Conservation (phyloP, 805 yeast genomes). For the Yamadazyma kitorensis region DNA sequence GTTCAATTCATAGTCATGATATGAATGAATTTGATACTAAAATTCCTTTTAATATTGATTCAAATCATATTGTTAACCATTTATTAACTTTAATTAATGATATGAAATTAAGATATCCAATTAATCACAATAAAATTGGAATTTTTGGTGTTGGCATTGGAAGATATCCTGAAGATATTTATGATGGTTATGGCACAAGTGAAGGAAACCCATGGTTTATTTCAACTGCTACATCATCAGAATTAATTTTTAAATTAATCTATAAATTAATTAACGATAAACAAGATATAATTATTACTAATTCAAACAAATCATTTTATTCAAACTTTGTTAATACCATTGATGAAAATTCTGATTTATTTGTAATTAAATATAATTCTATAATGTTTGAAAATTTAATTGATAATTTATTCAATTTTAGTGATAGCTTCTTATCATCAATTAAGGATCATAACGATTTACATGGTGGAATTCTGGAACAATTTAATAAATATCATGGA, state of each 20-base stretch:
- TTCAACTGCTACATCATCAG: constrained; percentile 67
- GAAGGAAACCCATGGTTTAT: constrained; percentile 96
- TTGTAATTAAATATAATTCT: constrained; percentile 35
- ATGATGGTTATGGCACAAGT: constrained; percentile 67
- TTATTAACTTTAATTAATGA: constrained; percentile 58
- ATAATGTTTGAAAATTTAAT: constrained; percentile 47
- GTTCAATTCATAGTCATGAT: constrained; percentile 46
- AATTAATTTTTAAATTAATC: constrained; percentile 55
- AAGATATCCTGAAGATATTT: constrained; percentile 88
- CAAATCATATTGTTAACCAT: constrained; percentile 59
- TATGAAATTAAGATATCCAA: constrained; percentile 75
- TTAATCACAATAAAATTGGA: constrained; percentile 53
- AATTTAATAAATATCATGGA: constrained; percentile 77
- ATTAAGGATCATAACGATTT: constrained; percentile 57
- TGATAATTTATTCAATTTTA: constrained; percentile 47
- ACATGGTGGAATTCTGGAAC: constrained; percentile 82
- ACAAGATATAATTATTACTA: constrained; percentile 43
- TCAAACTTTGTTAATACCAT: constrained; percentile 27
- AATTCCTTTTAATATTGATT: constrained; percentile 63
- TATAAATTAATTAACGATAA: constrained; percentile 37
- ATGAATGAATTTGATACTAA: constrained; percentile 27
- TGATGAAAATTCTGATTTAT: constrained; percentile 17
- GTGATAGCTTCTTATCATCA: constrained; percentile 65
- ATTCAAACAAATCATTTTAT: constrained; percentile 27
- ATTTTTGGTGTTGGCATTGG: constrained; percentile 70